Evolutionary conservation across 2,329 filamentous ascomycete genomes (phyloP), one percentile per base, ranked within the genome.

Genomic region (Bisporella sp.): DNA sequence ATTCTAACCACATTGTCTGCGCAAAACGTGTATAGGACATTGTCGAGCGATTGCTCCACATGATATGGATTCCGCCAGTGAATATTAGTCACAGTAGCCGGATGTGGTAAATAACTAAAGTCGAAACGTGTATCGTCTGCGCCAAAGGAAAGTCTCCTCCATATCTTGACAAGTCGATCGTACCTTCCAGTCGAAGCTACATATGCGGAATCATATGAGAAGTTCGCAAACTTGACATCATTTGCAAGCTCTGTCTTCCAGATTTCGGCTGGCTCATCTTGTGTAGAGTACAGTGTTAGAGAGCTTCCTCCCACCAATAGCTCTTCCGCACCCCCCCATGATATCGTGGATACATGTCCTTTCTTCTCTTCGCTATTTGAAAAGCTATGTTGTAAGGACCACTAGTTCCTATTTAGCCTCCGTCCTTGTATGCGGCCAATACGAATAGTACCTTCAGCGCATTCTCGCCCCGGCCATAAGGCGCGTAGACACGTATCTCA

Each of bases 21-120:
- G 59, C 89, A 95, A 56, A 91, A 81, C 0, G 93, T 96, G 64
- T 96, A 97, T 1, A 99, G 76, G 1, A 95, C 85, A 67, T 96
- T 93, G 39, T 93, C 87, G 49, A 85, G 79, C 5, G 81, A 82
- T 64, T 95, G 87, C 35, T 92, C 88, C 11, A 81, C 71, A 62
- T 93, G 82, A 54, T 81, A 80, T 5, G 89, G 88, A 54, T 81
- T 81, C 44, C 89, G 84, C 95, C 95, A 99, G 65, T 92, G 84
- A 53, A 96, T 71, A 53, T 81, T 82, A 3, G 88, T 92, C n/a
- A 99, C 82, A 1, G 84, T 71, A 30, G 79, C 76, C 1, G 89
- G 88, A 65, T 99, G 93, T n/a, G 83, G 76, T 1, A 99, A 80
- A 68, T 97, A 97, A 31, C 84, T 84, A 61, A 95, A 84, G 61